phyloP scores from a whole-genome alignment of 2,329 filamentous ascomycete species.

The Stachybotrys elegans region DNA sequence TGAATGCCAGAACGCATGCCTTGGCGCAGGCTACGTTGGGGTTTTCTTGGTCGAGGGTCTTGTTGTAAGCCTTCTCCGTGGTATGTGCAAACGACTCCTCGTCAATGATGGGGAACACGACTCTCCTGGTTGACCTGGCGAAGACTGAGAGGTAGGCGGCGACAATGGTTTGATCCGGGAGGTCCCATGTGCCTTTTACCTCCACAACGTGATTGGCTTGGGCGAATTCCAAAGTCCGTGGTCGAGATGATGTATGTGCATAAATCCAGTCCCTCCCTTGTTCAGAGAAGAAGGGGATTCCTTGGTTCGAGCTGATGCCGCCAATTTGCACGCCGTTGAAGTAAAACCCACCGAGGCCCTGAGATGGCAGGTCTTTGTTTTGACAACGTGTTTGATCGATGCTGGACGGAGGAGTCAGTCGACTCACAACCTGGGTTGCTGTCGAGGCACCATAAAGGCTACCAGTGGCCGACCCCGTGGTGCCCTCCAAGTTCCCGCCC shows the following conservation, averaged over 20 bases:
- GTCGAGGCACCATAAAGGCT: too few relatives aligned
- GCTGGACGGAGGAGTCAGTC: too few relatives aligned
- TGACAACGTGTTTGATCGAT: too few relatives aligned
- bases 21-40: not conserved
- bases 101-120: not conserved
- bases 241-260: not conserved
- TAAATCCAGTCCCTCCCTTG: not conserved
- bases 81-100: not conserved
- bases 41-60: not conserved
- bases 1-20: not conserved
- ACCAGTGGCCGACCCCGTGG: too few relatives aligned
- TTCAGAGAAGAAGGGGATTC: not conserved
- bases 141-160: not conserved
- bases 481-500: too few relatives aligned
- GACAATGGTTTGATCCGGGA: not conserved
- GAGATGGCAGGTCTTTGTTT: not conserved
- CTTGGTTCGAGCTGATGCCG: not conserved
- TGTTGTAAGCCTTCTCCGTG: not conserved
- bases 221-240: too few relatives aligned
- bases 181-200: not conserved
- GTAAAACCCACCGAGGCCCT: not conserved
- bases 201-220: not conserved
- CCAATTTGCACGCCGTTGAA: not conserved
- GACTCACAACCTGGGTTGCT: too few relatives aligned
- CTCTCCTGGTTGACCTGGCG: not conserved